Evolutionary conservation across 768 basidiomycete species (phyloP), one percentile per base, ranked within the genome.

Genomic region (Leucogyrophana mollusca): DNA sequence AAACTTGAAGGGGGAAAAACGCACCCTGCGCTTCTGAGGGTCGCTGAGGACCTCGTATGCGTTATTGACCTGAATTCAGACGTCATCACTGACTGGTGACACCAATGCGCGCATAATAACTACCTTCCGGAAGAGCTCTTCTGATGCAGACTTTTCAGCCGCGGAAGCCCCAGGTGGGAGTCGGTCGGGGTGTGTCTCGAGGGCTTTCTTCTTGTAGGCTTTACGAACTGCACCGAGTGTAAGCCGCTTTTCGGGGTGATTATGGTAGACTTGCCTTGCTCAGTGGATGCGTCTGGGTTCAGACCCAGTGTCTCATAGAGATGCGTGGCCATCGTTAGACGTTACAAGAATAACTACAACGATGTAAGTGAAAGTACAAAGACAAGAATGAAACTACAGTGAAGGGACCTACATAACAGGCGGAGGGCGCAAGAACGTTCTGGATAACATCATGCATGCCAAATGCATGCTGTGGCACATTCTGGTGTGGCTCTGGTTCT

Each of bases 31-130:
- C 47, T 77, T 89, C 43, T 75, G 65, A 2, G 76, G 56, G 56
- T 91, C 80, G 41, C 60, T 80, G 44, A 91, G 64, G 2, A 91
- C 77, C 59, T 90, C 87, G 55, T 89, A 90, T 22, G 87, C 87
- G 50, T 87, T 84, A 54, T 83, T 86, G 36, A 89, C 77, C 83
- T 89, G 38, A 24, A 22, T 9, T 32, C 20, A 34, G 34, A 25
- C 17, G 21, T 17, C 18, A 36, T 23, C 35, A 20, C 30, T 42
- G 27, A 40, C 30, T 32, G 25, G 37, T 23, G 22, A 42, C 18
- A 38, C 24, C 1, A 4, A 11, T 14, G 75, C 57, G 65, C 64
- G 53, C 73, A 63, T 49, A 72, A 73, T n/a, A 3, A 44, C 50
- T 20, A 9, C 75, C 60, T 64, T 61, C 44, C 74, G 67, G 47